Base-by-base conservation (phyloP, 148 eudicot genomes). In the Chenopodium quinoa region DNA sequence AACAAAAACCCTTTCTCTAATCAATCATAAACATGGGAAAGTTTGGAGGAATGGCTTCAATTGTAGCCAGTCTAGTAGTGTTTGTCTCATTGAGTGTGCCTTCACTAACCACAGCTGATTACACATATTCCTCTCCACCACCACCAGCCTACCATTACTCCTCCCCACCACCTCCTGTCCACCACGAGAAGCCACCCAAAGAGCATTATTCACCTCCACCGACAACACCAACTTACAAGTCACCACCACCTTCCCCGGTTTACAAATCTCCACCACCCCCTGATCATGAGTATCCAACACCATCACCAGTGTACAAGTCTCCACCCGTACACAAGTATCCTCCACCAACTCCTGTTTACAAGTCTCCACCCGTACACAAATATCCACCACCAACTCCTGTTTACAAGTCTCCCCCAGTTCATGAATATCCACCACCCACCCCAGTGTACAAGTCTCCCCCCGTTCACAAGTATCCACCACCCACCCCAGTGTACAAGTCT, bases 61-160 rank as follows among this genome's bases (percentile, higher is more conserved):
- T 89, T 58, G 3, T 85, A 16, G 79, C 85, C 80, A 82, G 89
- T 78, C 83, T 89, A 31, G 37, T 88, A 25, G 84, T 89, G 83
- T 11, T 88, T 0, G 65, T 91, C 52, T 25, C 77, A 4, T 20
- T 71, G n/a, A 44, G 29, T 22, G 22, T 52, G 62, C 22, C 77
- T 4, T 81, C 93, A 9, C 31, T 88, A 7, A 76, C 88, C 80
- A 80, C 68, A 2, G 91, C 90, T 13, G 56, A 83, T 63, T 88
- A 89, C 88, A 69, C 9, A 0, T 87, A 87, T 80, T n/a, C 86
- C 27, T 89, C 89, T 52, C 90, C 91, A 20, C 86, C 88, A 4
- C 89, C 87, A 1, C 44, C 44, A 40, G 44, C 44, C 32, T 76
- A 16, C 78, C 68, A 69, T 58, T 78, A 77, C 74, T 69, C 76